Percentiles rank a stretch among this genome's conserved stretches.
Conservation (phyloP, 768 basidiomycete genomes). For the Mycena kentingensis region DNA sequence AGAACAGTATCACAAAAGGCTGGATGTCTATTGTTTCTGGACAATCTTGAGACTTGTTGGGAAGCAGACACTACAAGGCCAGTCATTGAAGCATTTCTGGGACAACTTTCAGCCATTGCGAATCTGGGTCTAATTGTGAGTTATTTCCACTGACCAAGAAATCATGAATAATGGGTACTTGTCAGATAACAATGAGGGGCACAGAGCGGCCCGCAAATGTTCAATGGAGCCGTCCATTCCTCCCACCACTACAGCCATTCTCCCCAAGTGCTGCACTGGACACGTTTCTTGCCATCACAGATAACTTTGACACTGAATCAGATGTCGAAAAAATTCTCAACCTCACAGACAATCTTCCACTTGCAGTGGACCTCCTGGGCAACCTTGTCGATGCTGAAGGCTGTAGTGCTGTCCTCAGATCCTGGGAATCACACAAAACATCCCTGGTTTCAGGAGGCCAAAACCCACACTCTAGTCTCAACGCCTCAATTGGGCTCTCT, state of each 20-base stretch:
- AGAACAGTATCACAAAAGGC: no score
- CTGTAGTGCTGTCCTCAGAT: neutral
- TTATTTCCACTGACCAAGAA: no score
- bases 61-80: no score
- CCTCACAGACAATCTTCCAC: slow-evolving; percentile 1
- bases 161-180: no score
- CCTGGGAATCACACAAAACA: neutral
- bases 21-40: no score
- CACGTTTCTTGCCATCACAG: neutral
- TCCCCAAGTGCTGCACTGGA: neutral
- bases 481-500: neutral
- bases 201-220: neutral
- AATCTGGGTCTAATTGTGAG: no score
- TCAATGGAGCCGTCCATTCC: neutral
- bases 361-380: neutral
- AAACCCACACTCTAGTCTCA: neutral
- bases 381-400: neutral
- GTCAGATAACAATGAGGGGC: neutral
- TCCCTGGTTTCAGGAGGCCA: neutral
- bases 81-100: no score
- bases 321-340: neutral
- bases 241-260: neutral
- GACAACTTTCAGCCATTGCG: no score
- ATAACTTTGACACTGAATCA: neutral
- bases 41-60: no score